phyloP scores from a whole-genome alignment of 2,329 filamentous ascomycete genomes.

The Monosporascus cannonballus region DNA sequence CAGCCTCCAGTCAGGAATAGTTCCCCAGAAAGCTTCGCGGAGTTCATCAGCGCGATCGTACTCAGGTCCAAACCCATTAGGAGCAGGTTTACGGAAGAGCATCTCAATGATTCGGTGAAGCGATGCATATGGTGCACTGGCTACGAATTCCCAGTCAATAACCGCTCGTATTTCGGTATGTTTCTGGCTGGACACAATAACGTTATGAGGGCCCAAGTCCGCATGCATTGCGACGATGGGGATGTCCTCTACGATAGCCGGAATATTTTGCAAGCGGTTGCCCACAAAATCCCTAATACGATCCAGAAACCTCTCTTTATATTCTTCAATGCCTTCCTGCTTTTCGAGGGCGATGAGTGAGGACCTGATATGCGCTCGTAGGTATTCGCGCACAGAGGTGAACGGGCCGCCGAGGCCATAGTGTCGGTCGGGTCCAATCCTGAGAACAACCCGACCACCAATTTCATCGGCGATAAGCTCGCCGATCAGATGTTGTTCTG shows the following conservation, averaged over 20 bases:
- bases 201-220: slow-evolving; percentile 12
- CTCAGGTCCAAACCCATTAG: slow-evolving; percentile 7
- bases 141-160: slow-evolving; percentile 12
- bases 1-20: slow-evolving; percentile 10
- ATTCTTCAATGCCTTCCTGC: slow-evolving; percentile 6
- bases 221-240: slow-evolving; percentile 10
- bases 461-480: slow-evolving; percentile 10
- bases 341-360: slow-evolving; percentile 6
- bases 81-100: slow-evolving; percentile 8
- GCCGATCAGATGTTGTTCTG: slow-evolving; percentile 10
- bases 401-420: slow-evolving; percentile 13
- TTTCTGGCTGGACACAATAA: slow-evolving; percentile 7
- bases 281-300: slow-evolving; percentile 7
- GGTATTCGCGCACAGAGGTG: slow-evolving; percentile 11
- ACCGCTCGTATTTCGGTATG: slow-evolving; percentile 8
- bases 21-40: slow-evolving; percentile 9
- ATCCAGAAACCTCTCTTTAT: slow-evolving; percentile 7
- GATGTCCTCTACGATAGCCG: slow-evolving; percentile 8
- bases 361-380: slow-evolving; percentile 7
- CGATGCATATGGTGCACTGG: slow-evolving; percentile 10
- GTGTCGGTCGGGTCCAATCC: slow-evolving; percentile 12
- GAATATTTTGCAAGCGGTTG: slow-evolving; percentile 5
- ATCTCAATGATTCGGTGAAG: slow-evolving; percentile 6
- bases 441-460: slow-evolving; percentile 7
- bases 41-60: slow-evolving; percentile 2